These are phyloP conservation scores for Fraxinus sp. DNA, from an alignment of 305 asterid species.

Conservation along the genomic window DNA sequence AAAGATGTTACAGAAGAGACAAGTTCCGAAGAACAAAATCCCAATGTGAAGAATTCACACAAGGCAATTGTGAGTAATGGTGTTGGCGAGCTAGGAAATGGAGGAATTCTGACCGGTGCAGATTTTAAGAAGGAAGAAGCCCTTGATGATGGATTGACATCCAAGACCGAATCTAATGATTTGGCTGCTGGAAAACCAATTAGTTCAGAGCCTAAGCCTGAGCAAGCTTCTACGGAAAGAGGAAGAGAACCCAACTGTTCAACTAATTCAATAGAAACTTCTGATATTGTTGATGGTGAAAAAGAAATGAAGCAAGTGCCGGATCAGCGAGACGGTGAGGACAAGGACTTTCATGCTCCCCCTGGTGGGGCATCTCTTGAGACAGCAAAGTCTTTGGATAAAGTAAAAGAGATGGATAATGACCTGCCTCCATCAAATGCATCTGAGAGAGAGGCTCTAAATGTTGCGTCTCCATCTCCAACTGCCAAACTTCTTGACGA, in stretches of 20 bases:
- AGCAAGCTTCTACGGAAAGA: constrained; percentile 30
- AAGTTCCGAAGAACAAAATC: constrained; percentile 33
- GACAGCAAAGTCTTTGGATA: constrained; percentile 41
- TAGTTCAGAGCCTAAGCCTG: constrained; percentile 38
- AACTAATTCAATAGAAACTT: constrained; percentile 37
- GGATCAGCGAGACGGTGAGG: constrained; percentile 29
- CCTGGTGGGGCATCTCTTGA: constrained; percentile 40
- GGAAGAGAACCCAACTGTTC: constrained; percentile 32
- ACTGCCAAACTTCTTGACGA: constrained; percentile 48
- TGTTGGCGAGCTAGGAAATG: constrained; percentile 36
- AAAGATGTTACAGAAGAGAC: constrained; percentile 42
- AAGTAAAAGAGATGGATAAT: constrained; percentile 33
- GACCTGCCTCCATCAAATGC: constrained; percentile 44
- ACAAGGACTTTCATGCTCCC: constrained; percentile 40
- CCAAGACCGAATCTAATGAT: constrained; percentile 46
- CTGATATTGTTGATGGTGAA: constrained; percentile 39
- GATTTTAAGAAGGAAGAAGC: constrained; percentile 37
- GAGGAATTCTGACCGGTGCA: constrained; percentile 35
- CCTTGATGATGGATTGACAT: constrained; percentile 32
- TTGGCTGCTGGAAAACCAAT: constrained; percentile 36
- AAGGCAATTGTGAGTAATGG: constrained; percentile 49
- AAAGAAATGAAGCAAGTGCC: constrained; percentile 47
- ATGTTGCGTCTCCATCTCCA: constrained; percentile 48
- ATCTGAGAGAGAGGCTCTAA: constrained; percentile 46
- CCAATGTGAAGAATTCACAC: constrained; percentile 35